phyloP scores from a whole-genome alignment of 805 yeast genomes.

The Cephaloascus fragrans region DNA sequence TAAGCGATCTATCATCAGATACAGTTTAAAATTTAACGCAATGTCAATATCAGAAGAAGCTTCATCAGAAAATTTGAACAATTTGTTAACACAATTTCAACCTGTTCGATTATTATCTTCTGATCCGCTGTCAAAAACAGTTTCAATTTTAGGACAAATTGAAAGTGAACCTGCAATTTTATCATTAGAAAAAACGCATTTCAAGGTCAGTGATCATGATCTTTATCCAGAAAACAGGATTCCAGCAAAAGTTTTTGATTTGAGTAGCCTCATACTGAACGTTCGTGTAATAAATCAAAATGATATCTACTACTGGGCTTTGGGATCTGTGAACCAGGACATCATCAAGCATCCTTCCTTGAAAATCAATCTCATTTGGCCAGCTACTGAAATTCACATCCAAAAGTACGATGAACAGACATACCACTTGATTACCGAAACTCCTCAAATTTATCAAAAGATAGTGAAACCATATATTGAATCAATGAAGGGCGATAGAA shows the following conservation, averaged over 20 bases:
- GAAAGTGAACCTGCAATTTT: conserved; percentile 54
- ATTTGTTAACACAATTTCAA: conserved; percentile 30
- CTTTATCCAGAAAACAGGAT: conserved; percentile 4
- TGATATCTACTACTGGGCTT: conserved; percentile 83
- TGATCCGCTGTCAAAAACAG: conserved; percentile 58
- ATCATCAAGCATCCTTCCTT: conserved; percentile 44
- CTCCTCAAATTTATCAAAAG: conserved; percentile 61
- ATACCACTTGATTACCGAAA: conserved; percentile 61
- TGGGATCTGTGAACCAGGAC: conserved; percentile 38
- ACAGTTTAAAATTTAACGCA: too few species aligned
- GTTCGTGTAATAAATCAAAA: conserved; percentile 45
- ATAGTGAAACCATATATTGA: conserved; percentile 69
- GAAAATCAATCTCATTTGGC: conserved; percentile 72
- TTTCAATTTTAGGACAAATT: conserved; percentile 64
- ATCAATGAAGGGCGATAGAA: conserved; percentile 64
- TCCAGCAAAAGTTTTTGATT: conserved; percentile 5
- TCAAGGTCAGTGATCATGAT: conserved; percentile 19
- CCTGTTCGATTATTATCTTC: conserved; percentile 37
- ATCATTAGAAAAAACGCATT: conserved; percentile 65
- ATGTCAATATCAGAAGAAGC: not conserved
- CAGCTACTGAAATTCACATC: conserved; percentile 83
- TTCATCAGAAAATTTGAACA: conserved; percentile 1
- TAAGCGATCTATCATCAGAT: too few species aligned
- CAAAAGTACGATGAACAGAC: conserved; percentile 58
- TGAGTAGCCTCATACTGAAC: conserved; percentile 9